Evolutionary conservation across 495 filamentous ascomycete species (phyloP), one percentile per base, ranked within the genome.

Genomic region (Lasiosphaeris hirsuta): DNA sequence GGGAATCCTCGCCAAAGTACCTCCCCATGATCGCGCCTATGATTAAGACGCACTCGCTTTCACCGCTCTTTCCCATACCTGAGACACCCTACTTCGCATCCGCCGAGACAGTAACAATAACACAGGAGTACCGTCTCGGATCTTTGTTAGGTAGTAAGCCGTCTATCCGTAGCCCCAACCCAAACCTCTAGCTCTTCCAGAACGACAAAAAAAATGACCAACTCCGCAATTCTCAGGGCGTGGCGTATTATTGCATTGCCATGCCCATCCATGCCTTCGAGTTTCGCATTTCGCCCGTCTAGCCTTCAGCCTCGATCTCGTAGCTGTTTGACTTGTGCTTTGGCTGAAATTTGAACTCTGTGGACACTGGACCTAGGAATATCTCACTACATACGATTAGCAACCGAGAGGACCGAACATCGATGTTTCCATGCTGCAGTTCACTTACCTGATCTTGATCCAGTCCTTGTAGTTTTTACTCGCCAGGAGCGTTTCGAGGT

Each of bases 301-400:
- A 84, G 34, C 82, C 82, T 57, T 84, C 81, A 0, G 81, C 81
- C 58, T 85, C 80, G 17, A 82, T 81, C 57, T 84, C 81, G 58
- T 83, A 96, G 56, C 84, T 81, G 68, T 96, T 96, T 10, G 89
- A 92, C 74, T 96, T 97, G 73, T 98, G 94, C 77, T 98, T 98
- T n/a, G 94, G 94, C 73, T 90, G 86, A 74, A 97, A 98, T 56
- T 87, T 85, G 81, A 97, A 98, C 67, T 89, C 85, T 47, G 86
- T 82, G 55, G 95, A 90, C 30, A 90, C 87, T 36, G 92, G 90
- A 14, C 94, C 94, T 11, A 98, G 82, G 77, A 96, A 97, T 92
- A 98, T 97, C 64, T 98, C 94, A 65, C 91, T 96, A 51, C 19
- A 23, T 37, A 36, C 23, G 42, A 23, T 50, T 41, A 61, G 54